A percentile compares a stretch with the other conserved stretches of the same genome.
Conservation (phyloP, 2,329 filamentous ascomycete genomes). For the Trichoderma lentiforme region DNA sequence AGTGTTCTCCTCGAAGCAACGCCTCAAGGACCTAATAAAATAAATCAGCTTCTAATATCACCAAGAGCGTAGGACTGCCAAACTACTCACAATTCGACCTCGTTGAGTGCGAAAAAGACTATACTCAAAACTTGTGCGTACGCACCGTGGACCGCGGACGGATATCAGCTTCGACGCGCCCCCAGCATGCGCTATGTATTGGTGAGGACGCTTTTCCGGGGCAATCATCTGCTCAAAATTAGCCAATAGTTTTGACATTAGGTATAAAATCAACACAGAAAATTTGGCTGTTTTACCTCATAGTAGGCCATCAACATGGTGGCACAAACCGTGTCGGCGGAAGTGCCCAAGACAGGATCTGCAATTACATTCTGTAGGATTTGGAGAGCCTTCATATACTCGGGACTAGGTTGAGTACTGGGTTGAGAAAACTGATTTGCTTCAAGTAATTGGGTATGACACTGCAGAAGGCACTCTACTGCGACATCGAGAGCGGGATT, state of each 20-base stretch:
- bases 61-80: neutral
- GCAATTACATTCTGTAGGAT: neutral
- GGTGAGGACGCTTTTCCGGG: neutral
- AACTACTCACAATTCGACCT: neutral
- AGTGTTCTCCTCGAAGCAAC: neutral
- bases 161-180: neutral
- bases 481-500: neutral
- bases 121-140: neutral
- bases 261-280: neutral
- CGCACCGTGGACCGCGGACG: neutral
- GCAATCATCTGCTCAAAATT: neutral
- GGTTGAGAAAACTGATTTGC: neutral
- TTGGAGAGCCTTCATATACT: neutral
- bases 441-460: neutral
- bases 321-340: neutral
- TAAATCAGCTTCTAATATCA: neutral
- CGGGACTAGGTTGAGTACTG: neutral
- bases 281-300: neutral
- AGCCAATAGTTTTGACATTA: neutral
- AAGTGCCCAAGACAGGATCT: neutral
- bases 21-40: neutral
- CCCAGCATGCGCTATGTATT: neutral
- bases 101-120: neutral
- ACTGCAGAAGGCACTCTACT: neutral
- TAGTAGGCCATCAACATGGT: constrained; percentile 1